Percentiles rank a stretch among this genome's conserved stretches.
phyloP scores from a whole-genome alignment of 78 protist species.

The Chrysochromulina tobinii region DNA sequence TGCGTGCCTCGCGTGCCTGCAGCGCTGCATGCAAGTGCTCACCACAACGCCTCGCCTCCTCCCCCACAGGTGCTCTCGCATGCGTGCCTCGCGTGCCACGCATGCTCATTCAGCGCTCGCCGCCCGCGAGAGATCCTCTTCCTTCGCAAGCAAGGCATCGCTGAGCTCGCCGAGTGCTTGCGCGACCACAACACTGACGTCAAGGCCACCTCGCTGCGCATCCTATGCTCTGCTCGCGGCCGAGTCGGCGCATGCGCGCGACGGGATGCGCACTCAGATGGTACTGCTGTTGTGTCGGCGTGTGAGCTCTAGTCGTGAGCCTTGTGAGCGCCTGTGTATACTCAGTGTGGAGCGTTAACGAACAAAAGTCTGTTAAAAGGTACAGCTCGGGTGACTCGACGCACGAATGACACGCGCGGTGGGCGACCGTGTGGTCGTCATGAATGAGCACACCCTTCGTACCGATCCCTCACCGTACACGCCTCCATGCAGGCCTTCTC shows the following conservation, averaged over 20 bases:
- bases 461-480: too few relatives aligned
- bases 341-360: too few relatives aligned
- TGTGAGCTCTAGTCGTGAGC: too few relatives aligned
- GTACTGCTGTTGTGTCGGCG: too few relatives aligned
- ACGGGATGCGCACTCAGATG: background rate
- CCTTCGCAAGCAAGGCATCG: conserved; percentile 18
- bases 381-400: too few relatives aligned
- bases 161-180: background rate
- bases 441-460: too few relatives aligned
- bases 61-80: background rate
- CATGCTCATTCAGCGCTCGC: background rate
- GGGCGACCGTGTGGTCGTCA: too few relatives aligned
- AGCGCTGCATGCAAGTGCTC: background rate
- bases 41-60: background rate
- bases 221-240: background rate
- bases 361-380: too few relatives aligned
- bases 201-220: background rate
- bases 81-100: background rate
- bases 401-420: too few relatives aligned
- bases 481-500: too few relatives aligned
- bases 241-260: background rate
- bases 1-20: too few relatives aligned
- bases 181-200: conserved; percentile 8
- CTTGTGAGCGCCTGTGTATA: too few relatives aligned
- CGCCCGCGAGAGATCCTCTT: conserved; percentile 9